Evolutionary conservation across 176 grass and related monocot genomes (phyloP).

Genomic region (Carex littledalei): DNA sequence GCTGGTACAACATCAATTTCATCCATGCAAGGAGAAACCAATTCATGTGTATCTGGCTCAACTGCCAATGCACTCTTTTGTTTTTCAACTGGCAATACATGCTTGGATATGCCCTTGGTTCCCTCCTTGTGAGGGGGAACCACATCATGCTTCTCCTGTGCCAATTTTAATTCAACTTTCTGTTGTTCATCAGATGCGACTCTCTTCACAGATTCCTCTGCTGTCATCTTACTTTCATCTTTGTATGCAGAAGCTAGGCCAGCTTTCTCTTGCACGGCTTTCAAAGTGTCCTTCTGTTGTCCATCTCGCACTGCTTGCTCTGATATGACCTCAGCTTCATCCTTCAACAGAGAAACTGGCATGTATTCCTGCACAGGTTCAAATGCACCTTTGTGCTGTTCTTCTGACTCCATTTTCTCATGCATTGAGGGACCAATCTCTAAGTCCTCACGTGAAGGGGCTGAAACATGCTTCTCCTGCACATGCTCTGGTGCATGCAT

Average conservation of each 20-base stretch:
- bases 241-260: neutral
- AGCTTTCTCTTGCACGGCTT: neutral
- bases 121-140: neutral
- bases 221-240: neutral
- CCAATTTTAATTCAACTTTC: neutral
- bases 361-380: constrained; percentile 1
- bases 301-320: neutral
- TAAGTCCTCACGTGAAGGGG: neutral
- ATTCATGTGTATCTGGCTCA: constrained; percentile 1
- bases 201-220: neutral
- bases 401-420: neutral
- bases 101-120: neutral
- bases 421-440: neutral
- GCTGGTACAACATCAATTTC: neutral
- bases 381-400: neutral
- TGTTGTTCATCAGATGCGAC: neutral
- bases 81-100: constrained; percentile 3
- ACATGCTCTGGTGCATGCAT: neutral
- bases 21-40: neutral
- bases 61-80: neutral
- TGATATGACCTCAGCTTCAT: neutral
- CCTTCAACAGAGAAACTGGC: neutral
- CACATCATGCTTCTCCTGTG: neutral
- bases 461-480: neutral
- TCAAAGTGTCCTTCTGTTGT: neutral